Evolutionary conservation across 192 early-diverging fungal genomes (phyloP), one percentile per base, ranked within the genome.

Genomic region (Mortierella antarctica): DNA sequence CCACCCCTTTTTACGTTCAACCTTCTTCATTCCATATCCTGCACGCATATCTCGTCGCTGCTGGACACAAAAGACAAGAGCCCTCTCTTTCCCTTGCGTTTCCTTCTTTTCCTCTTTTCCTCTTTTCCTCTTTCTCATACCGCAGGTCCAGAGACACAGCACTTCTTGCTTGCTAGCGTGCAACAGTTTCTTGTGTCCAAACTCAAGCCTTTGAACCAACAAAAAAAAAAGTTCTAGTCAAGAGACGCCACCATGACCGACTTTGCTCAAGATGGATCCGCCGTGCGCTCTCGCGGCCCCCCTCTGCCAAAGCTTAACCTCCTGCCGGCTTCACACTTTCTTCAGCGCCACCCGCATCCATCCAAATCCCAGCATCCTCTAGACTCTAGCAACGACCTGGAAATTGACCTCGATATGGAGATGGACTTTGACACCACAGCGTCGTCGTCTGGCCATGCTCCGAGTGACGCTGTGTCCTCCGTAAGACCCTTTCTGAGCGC

Each of bases 241-340:
- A 13, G n/a, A 14, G n/a, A 48, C 42, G 12, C 58, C 15, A 62
- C 44, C 7, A 75, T 69, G 65, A 68, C 73, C 12, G 73, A 69
- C 5, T 75, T 75, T 20, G 64, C 75, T 45, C 70, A 55, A 57
- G 70, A 72, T 11, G 61, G 31, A 41, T 23, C 61, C 31, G 23
- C 49, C 6, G 44, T 54, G 55, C 74, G 75, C 63, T 77, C 61
- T 44, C 54, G 75, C 17, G 74, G 74, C 20, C 47, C 75, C 6
- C 57, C 75, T 10, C 57, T 71, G 15, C 57, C 69, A 31, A 78
- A 78, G 40, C 68, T 78, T 23, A 70, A 78, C 57, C 52, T 78
- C 18, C 31, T 71, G 63, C 65, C 73, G 47, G 42, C 72, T 2
- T 61, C 72, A 0, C 63, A 74, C 41, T 66, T 67, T 51, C 53